Base-by-base conservation (phyloP, 352 stramenopile species). In the Aphanomyces invadans region DNA sequence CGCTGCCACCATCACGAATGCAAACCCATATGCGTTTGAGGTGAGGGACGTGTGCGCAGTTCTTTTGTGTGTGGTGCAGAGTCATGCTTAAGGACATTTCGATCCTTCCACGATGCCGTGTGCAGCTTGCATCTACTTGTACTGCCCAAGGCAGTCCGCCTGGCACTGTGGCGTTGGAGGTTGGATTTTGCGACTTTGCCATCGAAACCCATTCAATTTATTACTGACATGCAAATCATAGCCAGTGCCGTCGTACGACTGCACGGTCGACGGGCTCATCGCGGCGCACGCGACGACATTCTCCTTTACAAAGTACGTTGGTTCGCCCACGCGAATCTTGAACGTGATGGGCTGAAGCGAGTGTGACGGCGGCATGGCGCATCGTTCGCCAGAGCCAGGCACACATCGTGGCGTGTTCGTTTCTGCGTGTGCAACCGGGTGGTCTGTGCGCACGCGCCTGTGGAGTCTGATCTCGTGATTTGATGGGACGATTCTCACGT, bases 161-260 rank as follows among this genome's bases (percentile, higher is more conserved):
- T n/a, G n/a, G n/a, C n/a, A n/a, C n/a, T n/a, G n/a, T n/a, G n/a
- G n/a, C n/a, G n/a, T n/a, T n/a, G n/a, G n/a, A n/a, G 54, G 39
- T 61, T 67, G 19, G 19, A 29, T 59, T 21, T n/a, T n/a, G n/a
- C n/a, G n/a, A n/a, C n/a, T n/a, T n/a, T n/a, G n/a, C n/a, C n/a
- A n/a, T 39, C 53, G n/a, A n/a, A 39, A 62, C 5, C 65, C 7
- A 15, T 17, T 63, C 26, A 62, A 33, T 44, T 32, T 42, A 15
- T 42, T 42, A 15, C 15, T 42, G 36, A 42, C 36, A 7, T 26
- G 12, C 29, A 31, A 46, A 42, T 38, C 33, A 12, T 63, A 95
- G 85, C 77, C 88, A 15, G 74, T 94, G 70, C 87, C 89, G 33
- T 92, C 83, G 69, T 95, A 80, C 52, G 90, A 96, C 61, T 91